Conservation (phyloP, 1,139 yeast species). For the Neolecta irregularis region DNA sequence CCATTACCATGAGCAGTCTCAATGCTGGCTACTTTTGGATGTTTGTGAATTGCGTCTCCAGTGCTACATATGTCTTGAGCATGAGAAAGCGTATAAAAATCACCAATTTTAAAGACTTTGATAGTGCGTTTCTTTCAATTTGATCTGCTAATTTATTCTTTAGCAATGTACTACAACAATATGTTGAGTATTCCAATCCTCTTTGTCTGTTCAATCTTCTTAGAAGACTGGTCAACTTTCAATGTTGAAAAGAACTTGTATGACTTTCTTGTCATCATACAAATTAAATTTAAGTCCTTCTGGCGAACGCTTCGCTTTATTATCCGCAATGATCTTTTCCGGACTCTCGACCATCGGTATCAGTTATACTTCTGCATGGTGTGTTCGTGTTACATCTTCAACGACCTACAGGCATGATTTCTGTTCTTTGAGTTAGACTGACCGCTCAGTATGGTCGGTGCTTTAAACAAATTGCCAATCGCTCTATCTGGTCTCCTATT, state of each 20-base stretch:
- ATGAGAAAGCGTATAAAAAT: conserved; percentile 96
- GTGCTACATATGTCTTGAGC: conserved; percentile 82
- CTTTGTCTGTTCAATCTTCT: conserved; percentile 50
- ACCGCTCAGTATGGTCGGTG: conserved; percentile 73
- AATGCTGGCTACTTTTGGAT: conserved; percentile 92
- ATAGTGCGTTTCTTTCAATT: conserved; percentile 27
- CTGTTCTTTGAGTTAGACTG: not conserved
- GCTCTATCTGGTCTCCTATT: conserved; percentile 87
- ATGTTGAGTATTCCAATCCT: conserved; percentile 80
- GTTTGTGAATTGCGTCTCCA: conserved; percentile 82
- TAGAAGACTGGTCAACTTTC: conserved; percentile 85
- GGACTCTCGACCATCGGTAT: conserved; percentile 93
- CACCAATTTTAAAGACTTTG: conserved; percentile 92
- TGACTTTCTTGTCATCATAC: not conserved
- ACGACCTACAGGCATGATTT: conserved; percentile 52
- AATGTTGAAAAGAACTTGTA: conserved; percentile 56
- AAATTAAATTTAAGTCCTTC: conserved; percentile 31
- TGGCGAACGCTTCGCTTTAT: conserved; percentile 48
- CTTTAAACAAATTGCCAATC: conserved; percentile 91
- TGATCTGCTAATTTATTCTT: not conserved
- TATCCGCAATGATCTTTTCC: conserved; percentile 73
- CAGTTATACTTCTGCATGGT: conserved; percentile 98
- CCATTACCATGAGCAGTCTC: conserved; percentile 30
- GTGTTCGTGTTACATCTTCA: conserved; percentile 96
- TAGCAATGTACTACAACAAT: conserved; percentile 88